Percentiles rank a stretch among this genome's conserved stretches.
Evolutionary conservation across 495 filamentous ascomycete species (phyloP).

Genomic region (Hypomontagnella submonticulosa): DNA sequence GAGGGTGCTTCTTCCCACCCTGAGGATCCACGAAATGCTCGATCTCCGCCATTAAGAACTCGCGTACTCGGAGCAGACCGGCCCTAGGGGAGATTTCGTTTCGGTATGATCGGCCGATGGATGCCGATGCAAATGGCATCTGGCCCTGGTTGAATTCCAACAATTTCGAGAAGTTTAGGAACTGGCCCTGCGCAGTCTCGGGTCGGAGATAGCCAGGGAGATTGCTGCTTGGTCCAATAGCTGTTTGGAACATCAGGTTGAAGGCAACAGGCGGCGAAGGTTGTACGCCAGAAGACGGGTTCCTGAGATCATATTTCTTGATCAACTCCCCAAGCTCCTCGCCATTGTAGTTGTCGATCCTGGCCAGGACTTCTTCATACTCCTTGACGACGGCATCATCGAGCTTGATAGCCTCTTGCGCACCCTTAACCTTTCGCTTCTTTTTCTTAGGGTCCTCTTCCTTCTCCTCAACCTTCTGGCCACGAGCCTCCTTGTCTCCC

Average conservation of each 20-base stretch:
- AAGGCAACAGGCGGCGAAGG: constrained; percentile 73
- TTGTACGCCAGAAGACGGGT: constrained; percentile 68
- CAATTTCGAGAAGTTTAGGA: constrained; percentile 78
- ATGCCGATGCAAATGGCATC: constrained; percentile 83
- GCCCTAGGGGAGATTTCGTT: constrained; percentile 82
- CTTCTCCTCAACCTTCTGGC: constrained; percentile 75
- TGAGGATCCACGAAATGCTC: constrained; percentile 83
- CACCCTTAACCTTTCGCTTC: constrained; percentile 63
- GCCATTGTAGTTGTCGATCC: constrained; percentile 81
- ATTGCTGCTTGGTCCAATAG: constrained; percentile 73
- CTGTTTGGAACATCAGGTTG: constrained; percentile 84
- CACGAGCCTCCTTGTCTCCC: constrained; percentile 81
- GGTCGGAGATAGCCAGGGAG: constrained; percentile 72
- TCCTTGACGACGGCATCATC: constrained; percentile 74
- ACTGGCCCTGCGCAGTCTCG: constrained; percentile 81
- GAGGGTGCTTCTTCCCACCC: constrained; percentile 75
- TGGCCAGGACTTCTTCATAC: constrained; percentile 77
- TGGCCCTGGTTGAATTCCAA: constrained; percentile 78
- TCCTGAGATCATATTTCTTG: constrained; percentile 75
- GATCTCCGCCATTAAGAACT: constrained; percentile 87
- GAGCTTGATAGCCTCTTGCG: constrained; percentile 70
- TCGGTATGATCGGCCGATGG: constrained; percentile 80
- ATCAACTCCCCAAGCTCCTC: constrained; percentile 76
- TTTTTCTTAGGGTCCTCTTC: constrained; percentile 59
- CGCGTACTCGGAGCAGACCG: constrained; percentile 79